Percentiles rank a stretch among this genome's conserved stretches.
Evolutionary conservation across 2,329 filamentous ascomycete genomes (phyloP).

Genomic region (Aphanocladium album): DNA sequence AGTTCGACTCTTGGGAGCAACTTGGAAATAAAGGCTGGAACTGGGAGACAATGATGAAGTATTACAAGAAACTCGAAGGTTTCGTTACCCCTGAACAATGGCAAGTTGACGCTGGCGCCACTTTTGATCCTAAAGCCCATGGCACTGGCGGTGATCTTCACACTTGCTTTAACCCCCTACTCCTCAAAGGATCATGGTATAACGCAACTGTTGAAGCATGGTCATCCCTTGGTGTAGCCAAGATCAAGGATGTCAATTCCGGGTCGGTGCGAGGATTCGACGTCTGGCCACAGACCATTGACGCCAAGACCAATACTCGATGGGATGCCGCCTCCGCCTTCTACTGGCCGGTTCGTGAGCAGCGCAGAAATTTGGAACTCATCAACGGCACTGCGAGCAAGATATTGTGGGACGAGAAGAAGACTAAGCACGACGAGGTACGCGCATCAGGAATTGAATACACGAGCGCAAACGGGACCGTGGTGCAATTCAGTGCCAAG

Average conservation of each 20-base stretch:
- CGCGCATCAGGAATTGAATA: constrained; percentile 34
- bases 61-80: constrained; percentile 40
- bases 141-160: constrained; percentile 30
- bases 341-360: constrained; percentile 31
- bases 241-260: constrained; percentile 34
- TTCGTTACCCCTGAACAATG: constrained; percentile 29
- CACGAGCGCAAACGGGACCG: constrained; percentile 29
- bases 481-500: constrained; percentile 29
- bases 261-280: constrained; percentile 34
- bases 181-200: constrained; percentile 31
- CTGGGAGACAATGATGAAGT: constrained; percentile 40
- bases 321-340: constrained; percentile 39
- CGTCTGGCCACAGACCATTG: constrained; percentile 35
- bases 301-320: constrained; percentile 31
- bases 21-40: constrained; percentile 42
- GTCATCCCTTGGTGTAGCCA: constrained; percentile 25
- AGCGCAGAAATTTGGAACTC: constrained; percentile 34
- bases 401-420: constrained; percentile 23
- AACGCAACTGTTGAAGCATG: constrained; percentile 27
- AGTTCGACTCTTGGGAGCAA: constrained; percentile 39
- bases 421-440: constrained; percentile 1
- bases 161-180: constrained; percentile 30
- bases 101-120: constrained; percentile 31
- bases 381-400: constrained; percentile 32
- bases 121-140: constrained; percentile 29